phyloP scores from a whole-genome alignment of 2,329 filamentous ascomycete species.

The Ustulina deusta region DNA sequence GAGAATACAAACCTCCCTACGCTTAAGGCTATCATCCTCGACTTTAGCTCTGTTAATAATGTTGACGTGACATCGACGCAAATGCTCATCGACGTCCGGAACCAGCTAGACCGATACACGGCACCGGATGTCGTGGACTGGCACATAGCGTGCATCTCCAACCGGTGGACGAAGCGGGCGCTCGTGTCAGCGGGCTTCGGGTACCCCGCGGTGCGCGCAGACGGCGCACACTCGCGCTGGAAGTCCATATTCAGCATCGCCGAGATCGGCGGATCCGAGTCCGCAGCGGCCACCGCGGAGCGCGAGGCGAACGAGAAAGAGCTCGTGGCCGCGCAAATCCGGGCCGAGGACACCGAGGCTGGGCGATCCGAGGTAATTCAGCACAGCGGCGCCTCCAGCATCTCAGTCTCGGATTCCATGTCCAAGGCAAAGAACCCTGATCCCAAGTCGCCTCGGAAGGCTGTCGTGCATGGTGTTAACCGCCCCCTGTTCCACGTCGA shows the following conservation, averaged over 20 bases:
- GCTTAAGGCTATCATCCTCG: conserved; percentile 89
- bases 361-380: conserved; percentile 45
- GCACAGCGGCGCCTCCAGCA: conserved; percentile 45
- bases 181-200: conserved; percentile 90
- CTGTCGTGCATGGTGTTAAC: conserved; percentile 86
- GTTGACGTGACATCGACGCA: conserved; percentile 94
- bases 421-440: conserved; percentile 48
- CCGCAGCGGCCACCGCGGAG: conserved; percentile 77
- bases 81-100: conserved; percentile 91
- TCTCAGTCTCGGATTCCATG: conserved; percentile 42
- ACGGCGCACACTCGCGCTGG: conserved; percentile 75
- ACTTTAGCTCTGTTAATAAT: conserved; percentile 94
- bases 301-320: conserved; percentile 68
- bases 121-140: conserved; percentile 87
- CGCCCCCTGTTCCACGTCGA: conserved; percentile 95
- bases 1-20: conserved; percentile 69
- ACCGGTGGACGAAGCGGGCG: conserved; percentile 93
- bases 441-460: conserved; percentile 64
- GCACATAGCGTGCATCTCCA: conserved; percentile 95
- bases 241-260: conserved; percentile 96
- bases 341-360: conserved; percentile 35
- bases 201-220: conserved; percentile 71
- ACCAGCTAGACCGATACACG: conserved; percentile 89
- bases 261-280: conserved; percentile 79
- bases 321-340: conserved; percentile 37